These are phyloP conservation scores for Heterobasidion irregulare DNA, from an alignment of 1,284 basidiomycete species.

Conservation along the genomic window DNA sequence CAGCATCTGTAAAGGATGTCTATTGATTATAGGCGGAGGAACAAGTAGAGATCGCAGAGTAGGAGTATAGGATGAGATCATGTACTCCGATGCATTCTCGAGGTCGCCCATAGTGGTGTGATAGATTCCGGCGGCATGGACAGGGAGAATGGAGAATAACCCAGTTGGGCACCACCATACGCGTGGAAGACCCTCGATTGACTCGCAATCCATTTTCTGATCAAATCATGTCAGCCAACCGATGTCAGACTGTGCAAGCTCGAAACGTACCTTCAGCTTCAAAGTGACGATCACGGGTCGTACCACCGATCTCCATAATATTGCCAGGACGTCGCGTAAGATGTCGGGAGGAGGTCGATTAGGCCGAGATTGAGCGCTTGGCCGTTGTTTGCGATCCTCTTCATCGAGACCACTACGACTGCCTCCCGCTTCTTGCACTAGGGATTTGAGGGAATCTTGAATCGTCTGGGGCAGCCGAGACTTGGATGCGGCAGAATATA, in stretches of 20 bases:
- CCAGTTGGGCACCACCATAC: not conserved
- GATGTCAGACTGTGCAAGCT: not conserved
- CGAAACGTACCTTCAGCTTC: not conserved
- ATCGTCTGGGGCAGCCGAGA: not conserved
- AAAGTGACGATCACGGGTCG: not conserved
- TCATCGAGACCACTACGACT: not conserved
- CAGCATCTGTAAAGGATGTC: not conserved
- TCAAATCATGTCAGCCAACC: not conserved
- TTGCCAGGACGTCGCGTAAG: not conserved
- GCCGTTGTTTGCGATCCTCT: not conserved
- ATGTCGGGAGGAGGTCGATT: not conserved
- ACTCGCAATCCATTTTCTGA: not conserved
- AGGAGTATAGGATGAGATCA: slow-evolving; percentile 1
- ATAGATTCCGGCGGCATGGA: not conserved
- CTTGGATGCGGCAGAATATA: not conserved
- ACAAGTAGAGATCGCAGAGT: not conserved
- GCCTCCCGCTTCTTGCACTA: not conserved
- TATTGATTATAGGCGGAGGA: not conserved
- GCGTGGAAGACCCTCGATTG: not conserved
- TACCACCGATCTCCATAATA: not conserved
- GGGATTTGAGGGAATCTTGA: not conserved
- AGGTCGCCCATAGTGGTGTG: not conserved
- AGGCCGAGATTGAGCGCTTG: not conserved
- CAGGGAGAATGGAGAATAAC: not conserved
- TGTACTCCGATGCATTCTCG: no score